Evolutionary conservation across 2,329 filamentous ascomycete species (phyloP), one percentile per base, ranked within the genome.

Genomic region (Paramyrothecium sp.): DNA sequence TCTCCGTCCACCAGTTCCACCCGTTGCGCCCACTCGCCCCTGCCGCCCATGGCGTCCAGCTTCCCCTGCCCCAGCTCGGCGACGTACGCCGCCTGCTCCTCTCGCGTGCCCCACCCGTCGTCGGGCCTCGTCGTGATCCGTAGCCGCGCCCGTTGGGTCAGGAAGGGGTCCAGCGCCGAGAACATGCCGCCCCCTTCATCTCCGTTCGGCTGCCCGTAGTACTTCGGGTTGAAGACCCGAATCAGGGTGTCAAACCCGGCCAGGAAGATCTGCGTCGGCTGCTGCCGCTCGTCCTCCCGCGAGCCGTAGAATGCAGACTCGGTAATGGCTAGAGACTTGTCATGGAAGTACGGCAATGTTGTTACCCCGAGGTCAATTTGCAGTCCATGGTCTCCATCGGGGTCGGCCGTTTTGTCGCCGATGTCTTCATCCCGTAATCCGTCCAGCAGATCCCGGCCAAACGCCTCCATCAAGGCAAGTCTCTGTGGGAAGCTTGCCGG

Each of bases 211-310:
- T 20, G 20, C 13, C 55, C 69, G 67, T 92, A 91, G 73, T 94
- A 94, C 69, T 89, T 90, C 0, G 88, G 82, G 52, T 90, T 78
- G 55, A 90, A 84, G 54, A 94, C 85, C 20, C 90, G 83, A 17
- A 89, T 84, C 7, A 93, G 74, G 0, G 90, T 94, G 65, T 94
- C 90, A 68, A 86, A 94, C 26, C 91, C 91, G 2, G 86, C 83
- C 2, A 93, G 81, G 65, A 90, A 90, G 3, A 90, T 75, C 65
- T 92, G 89, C 54, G 81, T 75, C 8, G 70, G 67, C 11, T 67
- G 51, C 19, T 23, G 19, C 26, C 26, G 26, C 26, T 30, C 26
- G 4, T 30, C 26, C 5, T 4, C 26, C 10, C 10, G 5, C 11
- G 33, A 41, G 7, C 67, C 54, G 61, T 84, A 86, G 41, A 76